phyloP scores from a whole-genome alignment of 2,329 filamentous ascomycete species.

The Colletotrichum truncatum region DNA sequence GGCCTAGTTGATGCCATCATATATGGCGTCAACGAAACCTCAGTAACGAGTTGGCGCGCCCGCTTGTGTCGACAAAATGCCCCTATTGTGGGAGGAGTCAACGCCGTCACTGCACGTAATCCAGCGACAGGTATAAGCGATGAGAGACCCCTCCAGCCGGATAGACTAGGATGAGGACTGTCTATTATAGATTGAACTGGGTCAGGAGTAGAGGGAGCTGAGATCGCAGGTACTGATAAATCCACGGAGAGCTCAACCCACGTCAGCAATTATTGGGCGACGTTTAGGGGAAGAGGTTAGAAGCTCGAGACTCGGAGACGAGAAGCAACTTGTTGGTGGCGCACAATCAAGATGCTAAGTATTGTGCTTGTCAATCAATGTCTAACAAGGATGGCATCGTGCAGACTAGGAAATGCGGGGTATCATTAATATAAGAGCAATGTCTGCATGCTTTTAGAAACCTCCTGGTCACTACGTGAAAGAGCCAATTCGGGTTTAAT shows the following conservation, averaged over 20 bases:
- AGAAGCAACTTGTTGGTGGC: too few relatives aligned
- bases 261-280: too few relatives aligned
- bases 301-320: too few relatives aligned
- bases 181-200: neutral
- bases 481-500: too few relatives aligned
- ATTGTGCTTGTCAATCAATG: too few relatives aligned
- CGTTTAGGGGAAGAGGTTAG: too few relatives aligned
- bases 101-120: neutral
- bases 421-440: too few relatives aligned
- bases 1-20: constrained; percentile 51
- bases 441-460: too few relatives aligned
- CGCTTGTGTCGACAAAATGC: neutral
- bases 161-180: neutral
- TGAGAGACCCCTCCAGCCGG: neutral
- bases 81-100: neutral
- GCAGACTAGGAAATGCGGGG: too few relatives aligned
- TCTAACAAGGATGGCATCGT: too few relatives aligned
- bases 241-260: neutral
- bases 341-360: too few relatives aligned
- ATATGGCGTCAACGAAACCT: constrained; percentile 40
- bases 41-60: constrained; percentile 11
- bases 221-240: neutral
- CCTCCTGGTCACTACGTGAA: too few relatives aligned
- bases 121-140: neutral
- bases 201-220: neutral